Evolutionary conservation across 306 rosid genomes (phyloP).

Genomic region (Sesbania bispinosa): DNA sequence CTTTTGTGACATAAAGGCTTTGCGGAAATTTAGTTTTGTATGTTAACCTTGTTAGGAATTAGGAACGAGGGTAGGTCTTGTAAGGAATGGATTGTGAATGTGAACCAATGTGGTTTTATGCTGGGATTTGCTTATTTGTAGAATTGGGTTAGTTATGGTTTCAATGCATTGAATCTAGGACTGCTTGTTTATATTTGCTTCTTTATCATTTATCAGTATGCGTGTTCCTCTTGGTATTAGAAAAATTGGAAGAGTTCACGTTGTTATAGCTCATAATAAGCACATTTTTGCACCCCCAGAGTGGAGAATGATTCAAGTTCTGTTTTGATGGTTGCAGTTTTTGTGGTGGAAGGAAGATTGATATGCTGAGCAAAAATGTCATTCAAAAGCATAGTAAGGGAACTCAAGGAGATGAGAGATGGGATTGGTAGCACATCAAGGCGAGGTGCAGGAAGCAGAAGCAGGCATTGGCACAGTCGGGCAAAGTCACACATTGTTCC

Average conservation of each 20-base stretch:
- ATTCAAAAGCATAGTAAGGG: slow-evolving; percentile 61
- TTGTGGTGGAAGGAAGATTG: slow-evolving; percentile 37
- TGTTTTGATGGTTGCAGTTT: slow-evolving; percentile 26
- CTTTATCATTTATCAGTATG: neutral
- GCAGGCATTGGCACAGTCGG: slow-evolving; percentile 52
- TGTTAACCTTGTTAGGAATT: too few relatives aligned
- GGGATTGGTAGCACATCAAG: slow-evolving; percentile 64
- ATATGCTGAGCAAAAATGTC: slow-evolving; percentile 51
- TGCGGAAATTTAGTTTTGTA: neutral
- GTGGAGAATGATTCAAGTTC: neutral
- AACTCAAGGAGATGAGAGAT: slow-evolving; percentile 68
- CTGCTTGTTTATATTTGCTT: neutral
- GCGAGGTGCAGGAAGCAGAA: slow-evolving; percentile 51
- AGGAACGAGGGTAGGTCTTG: neutral
- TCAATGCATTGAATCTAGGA: slow-evolving; percentile 17
- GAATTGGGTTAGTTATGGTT: slow-evolving; percentile 11
- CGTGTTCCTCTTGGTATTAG: neutral
- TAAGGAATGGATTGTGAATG: neutral
- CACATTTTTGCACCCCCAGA: neutral
- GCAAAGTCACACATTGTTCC: slow-evolving; percentile 75
- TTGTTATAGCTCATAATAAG: neutral
- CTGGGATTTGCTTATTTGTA: neutral
- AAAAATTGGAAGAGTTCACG: neutral
- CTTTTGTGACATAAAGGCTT: neutral
- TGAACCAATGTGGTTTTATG: neutral